Evolutionary conservation across 306 rosid species (phyloP).

Genomic region (Cajanus cajan): DNA sequence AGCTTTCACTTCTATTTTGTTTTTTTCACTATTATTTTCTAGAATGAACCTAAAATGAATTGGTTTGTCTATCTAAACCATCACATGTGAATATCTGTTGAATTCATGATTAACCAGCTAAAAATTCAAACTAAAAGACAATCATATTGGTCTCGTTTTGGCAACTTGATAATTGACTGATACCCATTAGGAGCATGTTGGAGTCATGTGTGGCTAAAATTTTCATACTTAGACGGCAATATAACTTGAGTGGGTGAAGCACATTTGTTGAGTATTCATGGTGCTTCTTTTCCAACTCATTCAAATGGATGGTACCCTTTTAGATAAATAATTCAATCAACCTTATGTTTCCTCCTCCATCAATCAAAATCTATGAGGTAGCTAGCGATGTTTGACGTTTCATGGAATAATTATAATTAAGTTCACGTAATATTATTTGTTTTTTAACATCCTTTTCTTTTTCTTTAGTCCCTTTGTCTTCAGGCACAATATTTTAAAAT

Average conservation of each 20-base stretch:
- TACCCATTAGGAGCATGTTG: neutral
- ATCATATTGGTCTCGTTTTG: neutral
- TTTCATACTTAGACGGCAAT: neutral
- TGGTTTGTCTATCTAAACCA: neutral
- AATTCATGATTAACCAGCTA: neutral
- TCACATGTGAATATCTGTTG: too few species aligned
- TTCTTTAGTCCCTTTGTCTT: neutral
- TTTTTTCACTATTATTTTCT: neutral
- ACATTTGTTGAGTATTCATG: neutral
- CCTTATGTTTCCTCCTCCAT: neutral
- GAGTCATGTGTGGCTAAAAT: constrained; percentile 27
- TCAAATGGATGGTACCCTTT: neutral
- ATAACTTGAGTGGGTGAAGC: neutral
- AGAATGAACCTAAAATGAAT: too few species aligned
- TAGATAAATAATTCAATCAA: neutral
- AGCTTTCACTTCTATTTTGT: neutral
- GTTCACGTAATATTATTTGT: neutral
- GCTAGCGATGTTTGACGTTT: neutral
- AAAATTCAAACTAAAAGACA: neutral
- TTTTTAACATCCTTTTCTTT: neutral
- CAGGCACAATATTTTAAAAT: neutral
- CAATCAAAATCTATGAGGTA: constrained; percentile 21
- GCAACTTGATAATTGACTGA: neutral
- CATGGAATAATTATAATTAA: neutral
- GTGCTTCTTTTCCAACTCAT: neutral